Percentiles rank a stretch among this genome's conserved stretches.
Evolutionary conservation across 2,329 filamentous ascomycete species (phyloP).

Genomic region (Trichoderma asperellum): DNA sequence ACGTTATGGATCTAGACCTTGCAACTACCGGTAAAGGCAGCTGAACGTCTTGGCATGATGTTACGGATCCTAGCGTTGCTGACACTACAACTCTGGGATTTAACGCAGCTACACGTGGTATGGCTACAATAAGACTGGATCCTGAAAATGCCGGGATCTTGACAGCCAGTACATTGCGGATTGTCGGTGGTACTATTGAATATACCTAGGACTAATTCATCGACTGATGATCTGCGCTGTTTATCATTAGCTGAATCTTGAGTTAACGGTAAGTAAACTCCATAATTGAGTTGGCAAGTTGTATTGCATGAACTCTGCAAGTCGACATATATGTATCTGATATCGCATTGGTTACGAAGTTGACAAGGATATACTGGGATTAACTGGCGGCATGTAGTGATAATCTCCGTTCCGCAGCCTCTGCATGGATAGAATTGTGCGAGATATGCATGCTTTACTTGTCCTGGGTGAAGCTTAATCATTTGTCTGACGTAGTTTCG

Average conservation of each 20-base stretch:
- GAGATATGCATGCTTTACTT: background rate
- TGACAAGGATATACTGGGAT: background rate
- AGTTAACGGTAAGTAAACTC: background rate
- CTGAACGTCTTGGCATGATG: background rate
- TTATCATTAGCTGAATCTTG: background rate
- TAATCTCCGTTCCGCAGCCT: background rate
- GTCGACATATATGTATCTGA: background rate
- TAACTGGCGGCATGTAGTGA: background rate
- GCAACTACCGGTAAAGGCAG: constrained; percentile 4
- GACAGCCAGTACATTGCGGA: background rate
- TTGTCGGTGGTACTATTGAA: background rate
- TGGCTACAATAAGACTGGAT: background rate
- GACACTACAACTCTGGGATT: background rate
- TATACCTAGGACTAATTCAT: background rate
- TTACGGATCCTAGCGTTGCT: background rate
- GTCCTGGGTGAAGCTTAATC: too few species aligned
- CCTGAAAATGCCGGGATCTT: background rate
- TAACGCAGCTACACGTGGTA: background rate
- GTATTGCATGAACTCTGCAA: background rate
- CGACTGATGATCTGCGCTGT: background rate
- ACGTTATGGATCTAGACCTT: background rate
- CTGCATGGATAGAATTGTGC: background rate
- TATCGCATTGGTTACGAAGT: too few species aligned
- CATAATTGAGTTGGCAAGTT: background rate
- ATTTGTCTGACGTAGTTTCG: too few species aligned